phyloP scores from a whole-genome alignment of 345 rosid genomes.

The Anacardium occidentale region DNA sequence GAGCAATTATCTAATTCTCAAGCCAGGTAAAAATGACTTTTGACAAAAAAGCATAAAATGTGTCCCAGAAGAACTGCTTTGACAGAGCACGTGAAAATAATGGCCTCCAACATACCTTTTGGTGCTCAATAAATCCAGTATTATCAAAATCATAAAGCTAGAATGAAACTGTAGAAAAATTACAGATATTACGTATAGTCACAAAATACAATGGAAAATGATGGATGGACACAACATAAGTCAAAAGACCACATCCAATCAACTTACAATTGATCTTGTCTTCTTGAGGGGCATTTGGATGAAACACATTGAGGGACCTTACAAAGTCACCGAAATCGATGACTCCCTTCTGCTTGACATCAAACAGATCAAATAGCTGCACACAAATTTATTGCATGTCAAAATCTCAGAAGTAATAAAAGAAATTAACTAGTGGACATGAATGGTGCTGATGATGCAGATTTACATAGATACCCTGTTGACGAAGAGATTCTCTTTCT shows the following conservation, averaged over 20 bases:
- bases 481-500: conserved; percentile 94
- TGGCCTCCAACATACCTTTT: conserved; percentile 54
- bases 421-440: neutral
- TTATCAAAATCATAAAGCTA: conserved; percentile 89
- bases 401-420: conserved; percentile 1
- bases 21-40: neutral
- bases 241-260: neutral
- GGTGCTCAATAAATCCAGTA: conserved; percentile 92
- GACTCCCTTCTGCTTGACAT: conserved; percentile 83
- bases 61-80: neutral
- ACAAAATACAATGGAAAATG: neutral
- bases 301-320: conserved; percentile 82
- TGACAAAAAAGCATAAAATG: neutral
- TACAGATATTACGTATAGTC: conserved; percentile 1
- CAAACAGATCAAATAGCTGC: conserved; percentile 96
- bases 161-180: conserved; percentile 69
- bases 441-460: conserved; percentile 3
- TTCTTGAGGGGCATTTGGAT: conserved; percentile 78
- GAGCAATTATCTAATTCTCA: neutral
- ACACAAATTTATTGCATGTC: conserved; percentile 8
- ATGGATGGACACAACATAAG: neutral
- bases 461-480: conserved; percentile 58
- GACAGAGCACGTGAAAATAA: conserved; percentile 5
- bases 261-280: conserved; percentile 88
- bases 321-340: conserved; percentile 97